Evolutionary conservation across 306 rosid species (phyloP).

Genomic region (Amphicarpaea edgeworthii): DNA sequence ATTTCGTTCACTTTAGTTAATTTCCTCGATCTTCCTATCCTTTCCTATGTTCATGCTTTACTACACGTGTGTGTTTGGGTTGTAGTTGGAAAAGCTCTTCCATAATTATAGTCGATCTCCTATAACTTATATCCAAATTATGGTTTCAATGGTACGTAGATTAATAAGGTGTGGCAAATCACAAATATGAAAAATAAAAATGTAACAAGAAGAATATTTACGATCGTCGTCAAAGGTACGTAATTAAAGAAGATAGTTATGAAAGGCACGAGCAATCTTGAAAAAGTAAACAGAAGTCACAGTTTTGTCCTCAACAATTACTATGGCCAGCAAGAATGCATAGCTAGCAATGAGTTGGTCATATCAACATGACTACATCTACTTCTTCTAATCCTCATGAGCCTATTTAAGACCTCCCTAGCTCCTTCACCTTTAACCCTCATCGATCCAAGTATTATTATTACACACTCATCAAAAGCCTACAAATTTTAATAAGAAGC

Average conservation of each 20-base stretch:
- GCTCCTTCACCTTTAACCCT: conserved; percentile 13
- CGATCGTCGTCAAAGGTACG: conserved; percentile 7
- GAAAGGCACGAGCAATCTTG: conserved; percentile 58
- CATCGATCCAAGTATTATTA: conserved; percentile 4
- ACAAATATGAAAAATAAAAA: conserved; percentile 18
- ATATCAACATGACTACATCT: conserved; percentile 48
- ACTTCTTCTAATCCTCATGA: conserved; percentile 52
- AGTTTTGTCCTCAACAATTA: conserved; percentile 8
- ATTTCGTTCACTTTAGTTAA: conserved; percentile 26
- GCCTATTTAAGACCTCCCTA: conserved; percentile 65
- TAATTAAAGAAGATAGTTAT: conserved; percentile 46
- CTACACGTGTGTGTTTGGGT: background rate
- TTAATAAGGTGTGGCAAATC: background rate
- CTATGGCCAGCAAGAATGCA: conserved; percentile 49
- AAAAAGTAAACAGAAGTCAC: conserved; percentile 54
- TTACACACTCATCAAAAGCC: conserved; percentile 3
- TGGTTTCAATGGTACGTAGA: too few relatives aligned
- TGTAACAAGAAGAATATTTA: conserved; percentile 8
- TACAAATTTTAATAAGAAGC: conserved; percentile 16
- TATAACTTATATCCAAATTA: background rate
- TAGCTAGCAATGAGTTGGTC: conserved; percentile 61
- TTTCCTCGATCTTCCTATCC: background rate
- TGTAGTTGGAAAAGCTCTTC: background rate
- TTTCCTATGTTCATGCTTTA: background rate
- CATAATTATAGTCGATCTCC: background rate